These are phyloP conservation scores for Nasturtium officinale DNA, from an alignment of 345 rosid genomes.

Conservation along the genomic window DNA sequence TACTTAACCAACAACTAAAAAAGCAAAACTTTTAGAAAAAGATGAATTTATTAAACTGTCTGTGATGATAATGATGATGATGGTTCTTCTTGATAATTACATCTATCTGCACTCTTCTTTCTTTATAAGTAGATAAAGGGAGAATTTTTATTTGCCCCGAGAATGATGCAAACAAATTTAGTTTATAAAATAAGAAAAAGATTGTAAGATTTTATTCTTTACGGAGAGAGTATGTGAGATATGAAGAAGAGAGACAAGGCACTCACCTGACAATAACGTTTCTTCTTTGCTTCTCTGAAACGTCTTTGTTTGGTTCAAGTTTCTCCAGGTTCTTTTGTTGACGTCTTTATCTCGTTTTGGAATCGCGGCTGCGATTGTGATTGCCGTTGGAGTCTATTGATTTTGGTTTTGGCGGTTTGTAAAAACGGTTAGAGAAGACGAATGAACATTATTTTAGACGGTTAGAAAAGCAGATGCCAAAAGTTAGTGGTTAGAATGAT, in stretches of 20 bases:
- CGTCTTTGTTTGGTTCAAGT: slow-evolving; percentile 39
- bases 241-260: slow-evolving; percentile 23
- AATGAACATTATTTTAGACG: neutral
- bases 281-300: slow-evolving; percentile 33
- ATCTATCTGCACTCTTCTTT: slow-evolving; percentile 27
- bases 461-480: neutral
- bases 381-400: neutral
- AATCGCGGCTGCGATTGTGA: slow-evolving; percentile 15
- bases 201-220: slow-evolving; percentile 41
- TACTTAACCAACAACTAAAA: slow-evolving; percentile 28
- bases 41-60: slow-evolving; percentile 22
- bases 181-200: slow-evolving; percentile 28
- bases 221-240: slow-evolving; percentile 32
- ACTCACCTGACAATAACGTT: slow-evolving; percentile 28
- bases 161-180: slow-evolving; percentile 20
- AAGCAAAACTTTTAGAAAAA: neutral
- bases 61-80: slow-evolving; percentile 33
- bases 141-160: slow-evolving; percentile 2
- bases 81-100: slow-evolving; percentile 34
- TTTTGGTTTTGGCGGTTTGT: slow-evolving; percentile 1
- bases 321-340: neutral
- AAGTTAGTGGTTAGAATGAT: neutral
- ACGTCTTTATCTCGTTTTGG: slow-evolving; percentile 17
- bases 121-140: slow-evolving; percentile 20
- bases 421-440: neutral